Evolutionary conservation across 1,284 basidiomycete genomes (phyloP).

Genomic region (Heterobasidion occidentale): DNA sequence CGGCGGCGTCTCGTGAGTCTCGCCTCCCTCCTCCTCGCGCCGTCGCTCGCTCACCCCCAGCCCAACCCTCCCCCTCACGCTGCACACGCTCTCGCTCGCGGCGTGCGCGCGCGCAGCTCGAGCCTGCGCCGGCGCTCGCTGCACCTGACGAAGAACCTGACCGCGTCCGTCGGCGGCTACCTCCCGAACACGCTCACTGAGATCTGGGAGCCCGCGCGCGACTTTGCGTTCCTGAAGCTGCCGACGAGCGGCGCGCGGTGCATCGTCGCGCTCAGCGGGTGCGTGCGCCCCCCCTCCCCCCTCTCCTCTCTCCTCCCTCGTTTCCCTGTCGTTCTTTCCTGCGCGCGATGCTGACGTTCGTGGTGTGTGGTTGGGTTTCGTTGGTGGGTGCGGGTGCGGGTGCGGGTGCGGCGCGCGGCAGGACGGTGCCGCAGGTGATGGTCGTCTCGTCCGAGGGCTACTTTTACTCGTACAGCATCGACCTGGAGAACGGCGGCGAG

Average conservation of each 20-base stretch:
- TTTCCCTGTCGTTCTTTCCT: background rate
- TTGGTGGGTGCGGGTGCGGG: background rate
- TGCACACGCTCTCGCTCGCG: too few relatives aligned
- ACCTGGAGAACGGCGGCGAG: slow-evolving; percentile 94
- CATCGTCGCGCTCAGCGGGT: slow-evolving; percentile 84
- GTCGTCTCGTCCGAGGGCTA: slow-evolving; percentile 93
- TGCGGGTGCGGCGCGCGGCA: slow-evolving; percentile 20
- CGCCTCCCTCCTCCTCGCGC: background rate
- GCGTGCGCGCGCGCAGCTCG: slow-evolving; percentile 26
- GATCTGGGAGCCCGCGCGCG: slow-evolving; percentile 95
- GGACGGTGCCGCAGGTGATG: slow-evolving; percentile 95
- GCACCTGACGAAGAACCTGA: slow-evolving; percentile 73
- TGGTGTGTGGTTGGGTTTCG: too few relatives aligned
- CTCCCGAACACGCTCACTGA: slow-evolving; percentile 89
- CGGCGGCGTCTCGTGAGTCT: slow-evolving; percentile 42
- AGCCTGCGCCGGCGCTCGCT: slow-evolving; percentile 66
- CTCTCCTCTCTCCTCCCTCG: background rate
- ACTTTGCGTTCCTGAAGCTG: slow-evolving; percentile 89
- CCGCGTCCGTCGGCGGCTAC: slow-evolving; percentile 83
- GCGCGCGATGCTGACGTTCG: background rate
- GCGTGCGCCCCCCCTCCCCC: slow-evolving; percentile 22
- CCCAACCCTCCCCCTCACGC: too few relatives aligned
- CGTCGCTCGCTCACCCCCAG: background rate
- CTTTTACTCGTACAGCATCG: slow-evolving; percentile 94
- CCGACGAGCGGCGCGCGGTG: slow-evolving; percentile 77